Conservation (phyloP, 202 grass and related monocot species). For the Setaria viridis region DNA sequence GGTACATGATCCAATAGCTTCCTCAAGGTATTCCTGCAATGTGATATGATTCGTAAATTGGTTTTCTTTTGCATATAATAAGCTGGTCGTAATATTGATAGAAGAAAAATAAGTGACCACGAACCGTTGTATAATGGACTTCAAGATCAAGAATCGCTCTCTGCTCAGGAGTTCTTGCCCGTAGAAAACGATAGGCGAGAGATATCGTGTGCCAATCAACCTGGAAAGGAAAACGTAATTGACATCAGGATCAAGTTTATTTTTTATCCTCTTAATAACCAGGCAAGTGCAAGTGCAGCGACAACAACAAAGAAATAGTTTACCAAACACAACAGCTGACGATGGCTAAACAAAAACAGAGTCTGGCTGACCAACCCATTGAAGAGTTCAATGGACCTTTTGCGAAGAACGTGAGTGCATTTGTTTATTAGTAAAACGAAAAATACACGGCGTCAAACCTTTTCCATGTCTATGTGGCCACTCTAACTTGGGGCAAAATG, state of each 20-base stretch:
- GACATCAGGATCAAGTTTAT: slow-evolving; percentile 4
- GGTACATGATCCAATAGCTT: slow-evolving; percentile 61
- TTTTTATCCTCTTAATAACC: slow-evolving; percentile 6
- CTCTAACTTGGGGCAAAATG: neutral
- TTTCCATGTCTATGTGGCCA: neutral
- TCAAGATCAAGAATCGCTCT: slow-evolving; percentile 81
- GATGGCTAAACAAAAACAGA: neutral
- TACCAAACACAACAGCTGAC: neutral
- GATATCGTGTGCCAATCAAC: slow-evolving; percentile 69
- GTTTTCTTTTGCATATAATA: neutral
- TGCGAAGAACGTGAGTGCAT: neutral
- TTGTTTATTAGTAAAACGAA: neutral
- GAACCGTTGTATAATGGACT: slow-evolving; percentile 81
- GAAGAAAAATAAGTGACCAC: neutral
- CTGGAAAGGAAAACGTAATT: slow-evolving; percentile 38
- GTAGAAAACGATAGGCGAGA: slow-evolving; percentile 70
- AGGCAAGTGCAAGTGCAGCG: slow-evolving; percentile 25
- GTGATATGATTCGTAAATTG: slow-evolving; percentile 6
- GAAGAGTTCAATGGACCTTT: neutral
- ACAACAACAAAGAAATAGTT: neutral
- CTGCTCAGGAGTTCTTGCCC: slow-evolving; percentile 75
- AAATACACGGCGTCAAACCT: neutral
- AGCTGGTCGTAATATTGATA: neutral
- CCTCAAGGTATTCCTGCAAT: slow-evolving; percentile 78
- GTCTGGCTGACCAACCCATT: neutral